Conservation (phyloP, 129 eudicot genomes). For the Tagetes patula region DNA sequence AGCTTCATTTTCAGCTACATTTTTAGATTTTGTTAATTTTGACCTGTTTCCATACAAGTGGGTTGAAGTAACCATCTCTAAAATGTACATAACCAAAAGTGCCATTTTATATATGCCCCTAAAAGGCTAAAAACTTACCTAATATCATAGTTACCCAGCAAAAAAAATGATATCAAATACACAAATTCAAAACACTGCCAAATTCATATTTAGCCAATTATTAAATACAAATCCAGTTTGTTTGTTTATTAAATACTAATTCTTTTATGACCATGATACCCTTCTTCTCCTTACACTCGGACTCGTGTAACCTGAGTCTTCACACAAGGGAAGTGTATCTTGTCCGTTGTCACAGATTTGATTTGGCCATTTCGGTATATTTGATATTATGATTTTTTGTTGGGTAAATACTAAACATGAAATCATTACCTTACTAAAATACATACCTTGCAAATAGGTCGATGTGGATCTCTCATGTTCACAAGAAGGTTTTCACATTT, state of each 20-base stretch:
- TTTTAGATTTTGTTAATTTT: not conserved
- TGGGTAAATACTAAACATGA: not conserved
- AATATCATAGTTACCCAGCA: not conserved
- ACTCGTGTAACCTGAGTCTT: not conserved
- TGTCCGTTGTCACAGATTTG: not conserved
- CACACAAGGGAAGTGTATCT: not conserved
- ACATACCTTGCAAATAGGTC: slow-evolving; percentile 63
- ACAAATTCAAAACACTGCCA: not conserved
- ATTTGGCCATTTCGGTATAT: not conserved
- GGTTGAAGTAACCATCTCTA: not conserved
- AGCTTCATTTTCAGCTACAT: not conserved
- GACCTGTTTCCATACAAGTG: not conserved
- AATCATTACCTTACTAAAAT: not conserved
- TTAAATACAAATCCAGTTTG: not conserved
- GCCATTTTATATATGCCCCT: not conserved
- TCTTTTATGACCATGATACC: not conserved
- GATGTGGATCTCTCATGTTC: slow-evolving; percentile 57
- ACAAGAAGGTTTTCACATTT: slow-evolving; percentile 65
- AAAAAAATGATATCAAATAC: not conserved
- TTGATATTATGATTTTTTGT: not conserved
- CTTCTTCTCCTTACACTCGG: not conserved
- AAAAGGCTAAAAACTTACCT: not conserved
- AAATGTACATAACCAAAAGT: not conserved
- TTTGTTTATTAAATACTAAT: not conserved
- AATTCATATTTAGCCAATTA: not conserved